Conservation (phyloP, 73 alveolate species). For the Paraurostyla sp. region DNA sequence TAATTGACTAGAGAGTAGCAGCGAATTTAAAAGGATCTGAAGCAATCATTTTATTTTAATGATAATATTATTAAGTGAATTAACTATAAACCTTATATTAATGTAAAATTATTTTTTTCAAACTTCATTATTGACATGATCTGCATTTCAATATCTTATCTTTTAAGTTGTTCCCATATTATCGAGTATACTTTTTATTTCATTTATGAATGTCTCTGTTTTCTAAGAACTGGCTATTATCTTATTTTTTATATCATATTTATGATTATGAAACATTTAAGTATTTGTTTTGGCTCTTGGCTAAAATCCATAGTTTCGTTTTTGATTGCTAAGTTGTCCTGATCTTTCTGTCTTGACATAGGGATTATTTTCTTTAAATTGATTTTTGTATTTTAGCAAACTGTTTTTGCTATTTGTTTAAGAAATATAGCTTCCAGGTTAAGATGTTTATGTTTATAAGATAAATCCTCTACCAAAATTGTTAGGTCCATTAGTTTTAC, state of each 20-base stretch:
- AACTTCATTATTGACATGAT: not conserved
- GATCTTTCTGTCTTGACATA: not conserved
- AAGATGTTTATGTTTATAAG: not conserved
- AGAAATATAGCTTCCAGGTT: not conserved
- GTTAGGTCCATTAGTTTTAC: not conserved
- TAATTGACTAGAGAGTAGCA: not conserved
- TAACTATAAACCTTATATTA: not conserved
- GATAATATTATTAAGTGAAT: not conserved
- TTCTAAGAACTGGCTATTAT: not conserved
- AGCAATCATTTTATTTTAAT: not conserved
- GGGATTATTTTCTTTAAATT: not conserved
- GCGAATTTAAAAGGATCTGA: not conserved
- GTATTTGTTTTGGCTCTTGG: not conserved
- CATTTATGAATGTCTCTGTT: slow-evolving; percentile 9
- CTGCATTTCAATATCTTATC: not conserved
- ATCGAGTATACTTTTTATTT: not conserved
- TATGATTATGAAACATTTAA: not conserved
- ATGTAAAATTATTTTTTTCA: not conserved
- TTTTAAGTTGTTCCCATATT: not conserved
- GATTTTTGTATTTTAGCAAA: not conserved
- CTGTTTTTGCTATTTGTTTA: slow-evolving; percentile 26
- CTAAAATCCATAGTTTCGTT: not conserved
- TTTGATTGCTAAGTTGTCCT: not conserved
- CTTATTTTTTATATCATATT: not conserved
- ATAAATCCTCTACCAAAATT: not conserved